Evolutionary conservation across 495 filamentous ascomycete species (phyloP), one percentile per base, ranked within the genome.

Genomic region (Evernia prunastri): DNA sequence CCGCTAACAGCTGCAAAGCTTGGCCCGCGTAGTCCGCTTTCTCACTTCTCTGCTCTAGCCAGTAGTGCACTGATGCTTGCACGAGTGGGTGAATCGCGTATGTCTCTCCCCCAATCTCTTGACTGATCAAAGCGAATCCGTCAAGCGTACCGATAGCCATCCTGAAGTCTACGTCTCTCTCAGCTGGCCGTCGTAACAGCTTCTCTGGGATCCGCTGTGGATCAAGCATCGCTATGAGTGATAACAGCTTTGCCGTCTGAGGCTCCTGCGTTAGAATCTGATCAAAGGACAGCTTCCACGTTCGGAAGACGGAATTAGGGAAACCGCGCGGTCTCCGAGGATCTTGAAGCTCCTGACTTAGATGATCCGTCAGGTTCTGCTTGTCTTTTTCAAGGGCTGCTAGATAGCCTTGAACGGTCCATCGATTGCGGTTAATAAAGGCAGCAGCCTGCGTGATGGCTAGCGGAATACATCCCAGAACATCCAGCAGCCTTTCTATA

Each of bases 1-100:
- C 1, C 35, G 42, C 58, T 60, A 60, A 49, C 9, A 59, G 37
- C 58, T 59, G 39, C 25, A 59, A 59, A 45, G 58, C 60, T 62
- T 29, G 18, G 45, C 33, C 53, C 23, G 8, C 25, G 23, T 56
- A 62, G 35, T 54, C 47, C 15, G 10, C 35, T 40, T 37, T 37
- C 35, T 56, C 40, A 29, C 29, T 40, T 15, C 53, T 54, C 18
- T 56, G 36, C 27, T 56, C 35, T 11, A 63, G 60, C 60, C 45
- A 62, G 43, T 25, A 37, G 33, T 62, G 45, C 25, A 54, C 49
- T 10, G 33, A 62, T 33, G 29, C 58, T 47, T 60, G 18, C 10
- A 60, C 40, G 17, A 60, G 40, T 47, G 27, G 29, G 40, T 60
- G 20, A 31, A 60, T 60, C 29, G 27, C 27, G 40, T 47, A 60